Evolutionary conservation across 176 grass and related monocot genomes (phyloP).

Genomic region (Oryza brachyantha): DNA sequence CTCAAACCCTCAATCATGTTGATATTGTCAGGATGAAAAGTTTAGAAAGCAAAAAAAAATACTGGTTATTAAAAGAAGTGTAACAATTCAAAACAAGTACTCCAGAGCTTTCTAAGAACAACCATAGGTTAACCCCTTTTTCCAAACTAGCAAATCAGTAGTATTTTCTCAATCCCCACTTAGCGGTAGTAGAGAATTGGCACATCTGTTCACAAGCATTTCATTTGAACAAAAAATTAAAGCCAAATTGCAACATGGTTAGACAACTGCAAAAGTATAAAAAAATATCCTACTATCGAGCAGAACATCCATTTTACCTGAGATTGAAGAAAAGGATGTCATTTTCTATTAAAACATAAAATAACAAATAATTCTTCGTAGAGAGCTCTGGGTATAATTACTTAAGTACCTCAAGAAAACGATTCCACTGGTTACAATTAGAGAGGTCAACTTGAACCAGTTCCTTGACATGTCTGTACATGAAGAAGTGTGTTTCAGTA

Average conservation of each 20-base stretch:
- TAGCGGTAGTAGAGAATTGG: neutral
- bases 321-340: neutral
- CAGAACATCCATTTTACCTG: neutral
- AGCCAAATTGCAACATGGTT: neutral
- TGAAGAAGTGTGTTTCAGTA: conserved; percentile 32
- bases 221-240: neutral
- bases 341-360: conserved; percentile 14
- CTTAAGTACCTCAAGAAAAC: conserved; percentile 85
- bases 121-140: neutral
- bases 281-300: neutral
- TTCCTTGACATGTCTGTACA: conserved; percentile 78
- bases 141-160: neutral
- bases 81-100: neutral
- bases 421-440: conserved; percentile 83
- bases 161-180: conserved; percentile 16
- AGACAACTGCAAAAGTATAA: neutral
- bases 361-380: conserved; percentile 6
- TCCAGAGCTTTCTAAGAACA: too few species aligned
- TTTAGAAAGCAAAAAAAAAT: neutral
- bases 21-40: neutral
- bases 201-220: neutral
- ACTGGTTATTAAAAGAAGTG: neutral
- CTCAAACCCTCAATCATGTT: neutral
- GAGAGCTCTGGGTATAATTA: conserved; percentile 6
- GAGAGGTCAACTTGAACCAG: conserved; percentile 82